Evolutionary conservation across 2,329 filamentous ascomycete genomes (phyloP), one percentile per base, ranked within the genome.

Genomic region (Colletotrichum zoysiae): DNA sequence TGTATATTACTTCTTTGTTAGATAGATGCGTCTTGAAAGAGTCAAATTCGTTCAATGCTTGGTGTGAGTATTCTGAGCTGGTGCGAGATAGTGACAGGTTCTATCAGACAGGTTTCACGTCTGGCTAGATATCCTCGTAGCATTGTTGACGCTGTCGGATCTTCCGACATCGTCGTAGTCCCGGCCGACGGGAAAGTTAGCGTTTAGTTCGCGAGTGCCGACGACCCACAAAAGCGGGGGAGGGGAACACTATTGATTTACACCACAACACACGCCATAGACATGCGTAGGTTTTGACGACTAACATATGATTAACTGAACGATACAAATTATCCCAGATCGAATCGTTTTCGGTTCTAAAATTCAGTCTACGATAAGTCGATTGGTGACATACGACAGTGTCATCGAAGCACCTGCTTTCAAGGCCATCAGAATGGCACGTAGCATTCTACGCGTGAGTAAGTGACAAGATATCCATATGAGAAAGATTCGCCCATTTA

Each of bases 381-480:
- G 26, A 8, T n/a, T 35, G 14, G 30, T 33, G 2, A 55, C 18
- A 16, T 12, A 35, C 18, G 7, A 33, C 30, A 55, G 18, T 12
- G 30, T 3, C 16, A 55, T 14, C 51, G 18, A 35, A 55, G 18
- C 16, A 55, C 33, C 30, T 55, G 20, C 16, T 55, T 4, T 3
- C 51, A 55, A 16, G 30, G 14, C 51, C 30, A 11, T 55, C 16
- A 6, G 11, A 35, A 55, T 55, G 51, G 30, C 51, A 35, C 51
- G 51, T 55, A 55, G 51, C 23, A 55, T 55, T 35, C 30, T 55
- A 18, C 51, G 18, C 35, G 51, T 35, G 14, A n/a, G 51, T 55
- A 55, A 55, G 51, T 55, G 51, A 20, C 26, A 55, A n/a, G 7
- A 53, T 2, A 30, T 35, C 16, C 30, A 12, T 6, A 14, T 35